Base-by-base conservation (phyloP, 257 asterid genomes). In the Voacanga thouarsii region DNA sequence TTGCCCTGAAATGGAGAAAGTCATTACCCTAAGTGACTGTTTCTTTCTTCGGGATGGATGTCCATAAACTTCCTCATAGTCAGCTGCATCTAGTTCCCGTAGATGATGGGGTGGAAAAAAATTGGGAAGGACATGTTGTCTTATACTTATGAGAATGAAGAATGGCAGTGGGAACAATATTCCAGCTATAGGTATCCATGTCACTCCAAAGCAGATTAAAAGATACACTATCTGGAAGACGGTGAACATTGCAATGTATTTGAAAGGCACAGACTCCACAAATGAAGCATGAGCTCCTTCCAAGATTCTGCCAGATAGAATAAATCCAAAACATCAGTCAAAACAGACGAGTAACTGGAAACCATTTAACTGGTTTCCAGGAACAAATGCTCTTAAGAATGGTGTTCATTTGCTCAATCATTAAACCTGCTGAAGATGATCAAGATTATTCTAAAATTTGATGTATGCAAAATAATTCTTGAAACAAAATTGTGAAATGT, bases 151-250 rank as follows among this genome's bases (percentile, higher is more conserved):
- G 77, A 92, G 87, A 75, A 92, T 76, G 90, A 92, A 94, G 84
- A 92, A 92, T 0, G 92, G 97, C 8, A 94, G 67, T 4, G 98
- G 98, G 78, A 94, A 94, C 82, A 94, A 67, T 57, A 94, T 89
- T 75, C 97, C 98, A 70, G 96, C 97, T 39, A 94, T 81, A 0
- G 98, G 98, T 74, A 94, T 94, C 98, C 98, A 92, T 72, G 98
- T 92, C 83, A 94, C 88, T 44, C 96, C 98, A 23, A 88, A 94
- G 86, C 97, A 92, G 44, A 89, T 24, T 75, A 92, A 75, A 63
- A 94, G 87, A 81, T 91, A 94, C 5, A 72, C 78, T 4, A 90
- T 74, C 84, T 92, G 96, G 82, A 94, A 89, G 8, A 83, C 8
- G 0, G 98, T 94, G 68, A 94, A 94, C 81, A 82, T 72, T 81